Percentiles rank a stretch among this genome's conserved stretches.
These are phyloP conservation scores for Euryodendron excelsum DNA, from an alignment of 148 eudicot genomes.

Conservation along the genomic window DNA sequence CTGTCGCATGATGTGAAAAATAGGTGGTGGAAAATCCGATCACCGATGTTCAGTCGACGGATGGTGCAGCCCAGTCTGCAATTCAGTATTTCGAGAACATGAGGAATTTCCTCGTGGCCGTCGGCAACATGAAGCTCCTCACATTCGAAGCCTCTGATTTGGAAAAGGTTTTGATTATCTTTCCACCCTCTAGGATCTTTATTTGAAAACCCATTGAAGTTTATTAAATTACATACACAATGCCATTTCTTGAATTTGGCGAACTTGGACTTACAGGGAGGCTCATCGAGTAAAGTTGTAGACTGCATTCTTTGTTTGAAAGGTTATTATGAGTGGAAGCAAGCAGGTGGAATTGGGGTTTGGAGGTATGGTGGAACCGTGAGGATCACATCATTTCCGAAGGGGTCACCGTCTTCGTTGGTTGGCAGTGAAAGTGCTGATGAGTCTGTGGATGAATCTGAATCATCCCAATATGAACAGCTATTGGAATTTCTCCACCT, in stretches of 20 bases:
- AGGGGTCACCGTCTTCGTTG: constrained; percentile 66
- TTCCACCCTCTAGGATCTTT: background rate
- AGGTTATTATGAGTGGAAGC: constrained; percentile 91
- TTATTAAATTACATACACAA: no score
- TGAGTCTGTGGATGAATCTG: constrained; percentile 84
- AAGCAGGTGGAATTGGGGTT: constrained; percentile 89
- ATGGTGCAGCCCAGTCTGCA: constrained; percentile 92
- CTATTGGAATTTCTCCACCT: constrained; percentile 63
- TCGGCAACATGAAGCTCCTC: constrained; percentile 78
- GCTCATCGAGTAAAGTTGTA: constrained; percentile 82
- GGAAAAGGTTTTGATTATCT: constrained; percentile 62
- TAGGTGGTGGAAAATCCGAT: constrained; percentile 93
- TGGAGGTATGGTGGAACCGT: constrained; percentile 98
- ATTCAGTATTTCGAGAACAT: constrained; percentile 96
- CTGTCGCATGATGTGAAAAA: background rate
- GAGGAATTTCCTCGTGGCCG: constrained; percentile 89
- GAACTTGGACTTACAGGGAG: constrained; percentile 54
- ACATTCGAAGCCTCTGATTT: constrained; percentile 91
- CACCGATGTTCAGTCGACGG: constrained; percentile 54
- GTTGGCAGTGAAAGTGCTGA: constrained; percentile 77
- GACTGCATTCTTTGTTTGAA: constrained; percentile 93
- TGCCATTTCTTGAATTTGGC: constrained; percentile 1
- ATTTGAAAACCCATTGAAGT: no score
- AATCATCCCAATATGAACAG: constrained; percentile 68
- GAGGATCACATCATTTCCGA: constrained; percentile 65